A percentile compares a stretch with the other conserved stretches of the same genome.
These are phyloP conservation scores for Paecilomyces sp. DNA, from an alignment of 2,329 filamentous ascomycete species.

Conservation along the genomic window DNA sequence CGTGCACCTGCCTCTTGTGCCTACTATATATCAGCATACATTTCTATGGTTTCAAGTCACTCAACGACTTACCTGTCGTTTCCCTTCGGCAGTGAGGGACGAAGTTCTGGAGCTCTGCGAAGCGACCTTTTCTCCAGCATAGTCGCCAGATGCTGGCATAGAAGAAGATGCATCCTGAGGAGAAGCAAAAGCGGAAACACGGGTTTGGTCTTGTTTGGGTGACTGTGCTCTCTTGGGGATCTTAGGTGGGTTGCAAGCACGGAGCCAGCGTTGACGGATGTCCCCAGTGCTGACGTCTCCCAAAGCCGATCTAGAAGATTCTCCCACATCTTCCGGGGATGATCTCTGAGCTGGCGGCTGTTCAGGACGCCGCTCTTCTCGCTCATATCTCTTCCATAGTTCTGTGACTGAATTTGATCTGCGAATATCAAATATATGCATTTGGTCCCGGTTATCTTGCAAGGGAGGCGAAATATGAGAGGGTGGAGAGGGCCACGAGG, in stretches of 20 bases:
- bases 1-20: slow-evolving; percentile 14
- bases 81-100: slow-evolving; percentile 15
- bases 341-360: not conserved
- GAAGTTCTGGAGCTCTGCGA: not conserved
- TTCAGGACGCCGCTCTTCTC: not conserved
- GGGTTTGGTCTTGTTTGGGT: not conserved
- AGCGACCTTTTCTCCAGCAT: not conserved
- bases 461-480: not conserved
- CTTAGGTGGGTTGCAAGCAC: slow-evolving; percentile 12
- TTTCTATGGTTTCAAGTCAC: not conserved
- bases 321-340: not conserved
- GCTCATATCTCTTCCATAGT: slow-evolving; percentile 29
- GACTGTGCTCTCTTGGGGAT: not conserved
- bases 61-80: slow-evolving; percentile 12
- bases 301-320: not conserved
- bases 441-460: slow-evolving; percentile 15
- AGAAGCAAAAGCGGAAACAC: not conserved
- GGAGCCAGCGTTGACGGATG: slow-evolving; percentile 5
- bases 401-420: slow-evolving; percentile 32
- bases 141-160: not conserved
- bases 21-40: slow-evolving; percentile 8
- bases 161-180: not conserved
- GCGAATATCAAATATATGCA: slow-evolving; percentile 42
- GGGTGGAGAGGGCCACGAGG: slow-evolving; percentile 5
- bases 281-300: not conserved